Evolutionary conservation across 2,329 filamentous ascomycete genomes (phyloP), one percentile per base, ranked within the genome.

Genomic region (Colletotrichum lentis): DNA sequence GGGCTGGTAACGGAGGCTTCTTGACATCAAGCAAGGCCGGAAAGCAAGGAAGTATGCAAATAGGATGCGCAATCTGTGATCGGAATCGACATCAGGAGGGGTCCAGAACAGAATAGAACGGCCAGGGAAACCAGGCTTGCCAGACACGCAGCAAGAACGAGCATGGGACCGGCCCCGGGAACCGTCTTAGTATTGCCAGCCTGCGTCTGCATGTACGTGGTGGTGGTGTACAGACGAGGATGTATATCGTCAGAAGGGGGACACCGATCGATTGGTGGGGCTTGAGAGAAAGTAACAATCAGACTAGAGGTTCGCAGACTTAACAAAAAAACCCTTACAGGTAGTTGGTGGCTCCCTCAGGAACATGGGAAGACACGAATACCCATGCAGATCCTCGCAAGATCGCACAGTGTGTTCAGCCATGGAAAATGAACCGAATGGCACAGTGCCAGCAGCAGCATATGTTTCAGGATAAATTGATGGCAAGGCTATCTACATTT

Each of bases 81-180:
- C 43, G 55, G 55, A 64, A 65, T 60, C 55, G 62, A 44, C 49
- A 47, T 35, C 24, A 49, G 41, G 43, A 43, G 27, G 24, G 61
- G 65, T 54, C 65, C 62, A 65, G 65, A 68, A 65, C 62, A 50
- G 43, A 58, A 68, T 68, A 31, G 65, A 68, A 68, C 61, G 16
- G 37, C 49, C 31, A 67, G 41, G 64, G 59, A 43, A 47, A 47
- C 47, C 60, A 53, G 47, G 53, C 58, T 46, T 50, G 24, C 62
- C 46, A 60, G 35, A 37, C 35, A 60, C 46, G 35, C 35, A 52
- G n/a, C 22, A 52, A 46, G 20, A 50, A 20, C 57, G 35, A 50
- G 35, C 35, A 60, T 60, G 35, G 20, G 56, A 41, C 56, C 35
- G 20, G 54, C 35, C 35, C 46, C 46, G 47, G 46, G 57, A 60